phyloP scores from a whole-genome alignment of 371 early-diverging fungal species.

The Encephalitozoon intestinalis region DNA sequence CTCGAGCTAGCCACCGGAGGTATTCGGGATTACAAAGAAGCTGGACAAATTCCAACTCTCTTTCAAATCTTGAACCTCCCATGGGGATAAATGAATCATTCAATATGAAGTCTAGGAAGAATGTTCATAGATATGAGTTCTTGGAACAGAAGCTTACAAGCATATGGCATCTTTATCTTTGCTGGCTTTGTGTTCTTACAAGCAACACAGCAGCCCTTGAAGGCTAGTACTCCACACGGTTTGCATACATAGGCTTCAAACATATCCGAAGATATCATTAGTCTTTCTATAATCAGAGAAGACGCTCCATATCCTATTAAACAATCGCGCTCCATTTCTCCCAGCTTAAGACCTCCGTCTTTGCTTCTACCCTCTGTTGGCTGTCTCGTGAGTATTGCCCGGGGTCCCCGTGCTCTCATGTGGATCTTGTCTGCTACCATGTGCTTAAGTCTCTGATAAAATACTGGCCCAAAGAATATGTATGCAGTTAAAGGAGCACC shows the following conservation, averaged over 20 bases:
- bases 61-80: constrained; percentile 46
- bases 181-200: constrained; percentile 77
- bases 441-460: constrained; percentile 95
- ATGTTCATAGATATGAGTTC: constrained; percentile 92
- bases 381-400: constrained; percentile 83
- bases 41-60: constrained; percentile 61
- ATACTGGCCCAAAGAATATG: constrained; percentile 93
- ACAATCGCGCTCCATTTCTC: constrained; percentile 97
- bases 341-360: constrained; percentile 89
- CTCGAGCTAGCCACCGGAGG: constrained; percentile 53
- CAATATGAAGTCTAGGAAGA: constrained; percentile 65
- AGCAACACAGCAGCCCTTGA: constrained; percentile 65
- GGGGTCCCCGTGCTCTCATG: constrained; percentile 85
- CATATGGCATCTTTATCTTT: constrained; percentile 87
- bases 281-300: constrained; percentile 77
- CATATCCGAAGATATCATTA: constrained; percentile 83
- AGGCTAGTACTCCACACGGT: constrained; percentile 80
- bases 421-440: constrained; percentile 99
- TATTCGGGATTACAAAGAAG: constrained; percentile 61
- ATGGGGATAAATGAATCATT: constrained; percentile 20
- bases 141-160: constrained; percentile 70
- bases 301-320: constrained; percentile 91
- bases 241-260: constrained; percentile 82
- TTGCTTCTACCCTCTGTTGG: constrained; percentile 95
- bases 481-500: constrained; percentile 83